Conservation (phyloP, 495 filamentous ascomycete genomes). For the Penicillium bovifimosum region DNA sequence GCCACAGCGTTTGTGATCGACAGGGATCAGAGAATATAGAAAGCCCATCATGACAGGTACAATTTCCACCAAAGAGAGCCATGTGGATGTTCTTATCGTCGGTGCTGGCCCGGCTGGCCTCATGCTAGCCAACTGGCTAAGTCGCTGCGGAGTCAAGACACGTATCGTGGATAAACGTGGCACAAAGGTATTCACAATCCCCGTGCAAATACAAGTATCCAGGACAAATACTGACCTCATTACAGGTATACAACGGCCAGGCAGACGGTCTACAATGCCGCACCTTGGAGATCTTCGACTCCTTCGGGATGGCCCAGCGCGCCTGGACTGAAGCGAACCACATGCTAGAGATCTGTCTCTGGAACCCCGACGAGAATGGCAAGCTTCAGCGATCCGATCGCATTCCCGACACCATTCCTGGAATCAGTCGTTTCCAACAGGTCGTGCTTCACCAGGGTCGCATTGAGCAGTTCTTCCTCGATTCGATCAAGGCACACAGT, state of each 20-base stretch:
- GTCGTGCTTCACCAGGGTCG: constrained; percentile 51
- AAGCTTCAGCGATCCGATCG: constrained; percentile 47
- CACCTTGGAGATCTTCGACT: constrained; percentile 60
- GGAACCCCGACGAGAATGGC: constrained; percentile 40
- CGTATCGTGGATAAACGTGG: constrained; percentile 57
- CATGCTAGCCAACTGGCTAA: constrained; percentile 56
- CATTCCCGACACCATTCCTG: constrained; percentile 52
- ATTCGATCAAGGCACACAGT: constrained; percentile 39
- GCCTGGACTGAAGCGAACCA: constrained; percentile 58
- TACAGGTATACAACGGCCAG: constrained; percentile 45
- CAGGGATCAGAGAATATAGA: not conserved
- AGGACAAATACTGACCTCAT: not conserved
- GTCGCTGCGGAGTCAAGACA: constrained; percentile 49
- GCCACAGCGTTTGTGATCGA: not conserved
- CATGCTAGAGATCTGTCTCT: constrained; percentile 42
- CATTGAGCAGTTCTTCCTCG: constrained; percentile 51
- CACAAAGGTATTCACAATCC: constrained; percentile 30
- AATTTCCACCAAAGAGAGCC: constrained; percentile 3
- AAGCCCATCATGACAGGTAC: constrained; percentile 4
- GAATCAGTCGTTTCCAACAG: constrained; percentile 50
- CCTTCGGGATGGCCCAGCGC: constrained; percentile 54
- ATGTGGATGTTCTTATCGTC: constrained; percentile 45
- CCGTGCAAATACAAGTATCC: not conserved
- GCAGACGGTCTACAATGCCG: constrained; percentile 56
- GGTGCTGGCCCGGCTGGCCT: constrained; percentile 62